Percentiles rank a stretch among this genome's conserved stretches.
phyloP scores from a whole-genome alignment of 768 basidiomycete genomes.

The Xerocomellus intermedius region DNA sequence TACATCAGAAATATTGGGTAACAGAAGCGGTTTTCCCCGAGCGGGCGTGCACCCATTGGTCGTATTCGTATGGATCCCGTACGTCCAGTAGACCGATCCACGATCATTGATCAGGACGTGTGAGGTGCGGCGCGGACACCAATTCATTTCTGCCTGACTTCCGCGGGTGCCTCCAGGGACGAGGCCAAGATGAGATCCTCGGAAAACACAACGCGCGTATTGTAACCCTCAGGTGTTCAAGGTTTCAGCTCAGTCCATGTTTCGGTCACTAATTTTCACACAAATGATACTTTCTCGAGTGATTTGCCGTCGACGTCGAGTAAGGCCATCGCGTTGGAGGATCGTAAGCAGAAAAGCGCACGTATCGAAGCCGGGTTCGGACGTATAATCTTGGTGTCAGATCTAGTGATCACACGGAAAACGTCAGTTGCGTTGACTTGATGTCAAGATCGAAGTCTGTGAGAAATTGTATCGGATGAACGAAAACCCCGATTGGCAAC shows the following conservation, averaged over 20 bases:
- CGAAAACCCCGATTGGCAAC: too few relatives aligned
- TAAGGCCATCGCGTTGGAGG: slow-evolving; percentile 5
- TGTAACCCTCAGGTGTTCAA: slow-evolving; percentile 3
- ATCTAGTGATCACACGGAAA: not conserved
- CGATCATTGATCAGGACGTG: slow-evolving; percentile 8
- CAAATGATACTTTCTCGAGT: not conserved
- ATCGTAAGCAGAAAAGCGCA: slow-evolving; percentile 13
- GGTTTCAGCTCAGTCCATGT: slow-evolving; percentile 8
- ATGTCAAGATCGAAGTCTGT: slow-evolving; percentile 15
- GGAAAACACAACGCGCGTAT: slow-evolving; percentile 8
- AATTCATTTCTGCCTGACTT: slow-evolving; percentile 5
- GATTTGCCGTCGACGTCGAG: not conserved
- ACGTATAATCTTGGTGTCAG: not conserved
- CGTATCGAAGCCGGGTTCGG: slow-evolving; percentile 3
- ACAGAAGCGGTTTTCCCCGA: slow-evolving; percentile 2
- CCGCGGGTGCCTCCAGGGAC: slow-evolving; percentile 2
- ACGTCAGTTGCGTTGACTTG: not conserved
- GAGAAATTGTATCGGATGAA: slow-evolving; percentile 1
- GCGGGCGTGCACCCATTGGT: slow-evolving; percentile 3
- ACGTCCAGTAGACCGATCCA: slow-evolving; percentile 8
- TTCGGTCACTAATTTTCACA: not conserved
- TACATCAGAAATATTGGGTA: not conserved
- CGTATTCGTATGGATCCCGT: not conserved
- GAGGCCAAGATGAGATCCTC: slow-evolving; percentile 12
- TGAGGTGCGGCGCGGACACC: slow-evolving; percentile 5